Evolutionary conservation across 208 protist species (phyloP).

Genomic region (Novymonas esmeraldas): DNA sequence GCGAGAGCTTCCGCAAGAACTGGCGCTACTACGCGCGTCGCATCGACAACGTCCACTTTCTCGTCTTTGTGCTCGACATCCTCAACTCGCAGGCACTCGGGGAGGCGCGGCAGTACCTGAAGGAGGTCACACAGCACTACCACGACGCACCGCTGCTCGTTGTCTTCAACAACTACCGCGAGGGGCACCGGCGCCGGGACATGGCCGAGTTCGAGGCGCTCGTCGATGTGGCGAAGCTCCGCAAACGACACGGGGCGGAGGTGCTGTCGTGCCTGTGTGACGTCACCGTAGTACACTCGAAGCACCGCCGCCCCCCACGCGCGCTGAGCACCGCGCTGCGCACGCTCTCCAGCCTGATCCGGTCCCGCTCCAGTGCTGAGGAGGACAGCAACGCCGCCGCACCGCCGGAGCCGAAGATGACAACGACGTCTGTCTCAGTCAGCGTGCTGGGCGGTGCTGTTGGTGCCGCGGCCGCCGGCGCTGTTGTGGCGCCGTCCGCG

Average conservation of each 20-base stretch:
- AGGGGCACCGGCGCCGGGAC: slow-evolving; percentile 36
- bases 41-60: slow-evolving; percentile 71
- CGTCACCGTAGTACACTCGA: slow-evolving; percentile 67
- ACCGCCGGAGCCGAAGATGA: slow-evolving; percentile 32
- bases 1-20: slow-evolving; percentile 82
- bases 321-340: slow-evolving; percentile 45
- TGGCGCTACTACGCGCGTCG: slow-evolving; percentile 76
- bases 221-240: slow-evolving; percentile 56
- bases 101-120: slow-evolving; percentile 65
- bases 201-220: slow-evolving; percentile 41
- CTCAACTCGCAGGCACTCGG: slow-evolving; percentile 42
- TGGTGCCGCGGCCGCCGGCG: slow-evolving; percentile 13
- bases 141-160: slow-evolving; percentile 60
- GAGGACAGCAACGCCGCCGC: background rate
- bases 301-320: slow-evolving; percentile 41
- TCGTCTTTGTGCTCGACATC: slow-evolving; percentile 81
- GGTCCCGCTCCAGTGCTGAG: slow-evolving; percentile 7
- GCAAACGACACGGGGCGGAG: slow-evolving; percentile 30
- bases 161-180: slow-evolving; percentile 85
- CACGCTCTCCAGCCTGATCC: slow-evolving; percentile 51
- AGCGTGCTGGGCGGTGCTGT: slow-evolving; percentile 8
- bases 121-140: slow-evolving; percentile 58
- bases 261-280: slow-evolving; percentile 76
- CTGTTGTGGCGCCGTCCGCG: background rate
- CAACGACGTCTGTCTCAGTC: background rate